phyloP scores from a whole-genome alignment of 306 rosid genomes.

The cucumber (Cucumis sativus) region Cucumber_9930_V3 NC_026658.2:26362001-26362500 shows the following conservation, averaged over 20 bases:
- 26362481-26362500: conserved; percentile 8
- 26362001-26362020: conserved; percentile 72
- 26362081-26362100: neutral
- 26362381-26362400: conserved; percentile 71
- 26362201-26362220: too few relatives aligned
- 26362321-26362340: conserved; percentile 44
- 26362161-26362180: too few relatives aligned
- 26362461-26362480: conserved; percentile 64
- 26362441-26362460: conserved; percentile 66
- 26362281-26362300: neutral
- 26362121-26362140: neutral
- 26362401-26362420: conserved; percentile 73
- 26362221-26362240: neutral
- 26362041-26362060: conserved; percentile 65
- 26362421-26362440: conserved; percentile 50
- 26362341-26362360: conserved; percentile 48
- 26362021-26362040: conserved; percentile 64
- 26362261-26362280: neutral
- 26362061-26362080: conserved; percentile 8
- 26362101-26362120: neutral
- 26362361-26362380: conserved; percentile 71
- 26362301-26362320: conserved; percentile 1
- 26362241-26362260: neutral
- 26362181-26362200: too few relatives aligned
- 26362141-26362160: neutral